Base-by-base conservation (phyloP, 2,329 filamentous ascomycete genomes). In the Septoria petroselini region DNA sequence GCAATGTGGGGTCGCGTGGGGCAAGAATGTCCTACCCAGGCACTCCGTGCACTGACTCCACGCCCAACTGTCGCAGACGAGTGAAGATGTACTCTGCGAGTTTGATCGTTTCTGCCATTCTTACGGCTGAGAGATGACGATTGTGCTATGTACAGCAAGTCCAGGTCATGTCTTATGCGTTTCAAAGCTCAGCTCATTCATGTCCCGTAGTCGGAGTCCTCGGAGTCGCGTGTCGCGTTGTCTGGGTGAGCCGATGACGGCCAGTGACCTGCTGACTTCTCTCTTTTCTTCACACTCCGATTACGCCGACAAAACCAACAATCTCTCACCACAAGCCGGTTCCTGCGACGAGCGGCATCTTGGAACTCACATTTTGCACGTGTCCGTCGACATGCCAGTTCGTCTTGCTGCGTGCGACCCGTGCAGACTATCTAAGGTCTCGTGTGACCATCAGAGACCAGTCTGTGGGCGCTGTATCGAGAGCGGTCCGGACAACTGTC, bases 11-110 rank as follows among this genome's bases (percentile, higher is more conserved):
- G 11, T 19, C 8, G n/a, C n/a, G n/a, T 12, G 29, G 12, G 31
- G 40, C 40, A 31, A 14, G 19, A 29, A 25, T 11, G 19, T n/a
- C 41, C 30, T 43, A 43, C 41, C 72, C 73, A 1, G 73, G 73
- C 8, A 57, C 48, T 8, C 54, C 54, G 27, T 57, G 52, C 1
- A 56, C 27, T 3, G 51, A 45, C 8, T 48, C 29, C 30, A 45
- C 47, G 9, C 47, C 43, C 8, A 56, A 44, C 41, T 56, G 54
- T 11, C 23, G 21, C 8, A 56, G 54, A 15, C 54, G 44, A 7
- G 50, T 35, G 41, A 56, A 56, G 21, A 56, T 41, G 40, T 56
- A 47, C 27, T 56, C 45, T 9, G 54, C 54, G 11, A 56, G 40
- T 7, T 39, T 49, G 17, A 54, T 49, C 17, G 25, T 51, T 18